Percentiles rank a stretch among this genome's conserved stretches.
Conservation (phyloP, 2,329 filamentous ascomycete genomes). For the Penicillium sp. region DNA sequence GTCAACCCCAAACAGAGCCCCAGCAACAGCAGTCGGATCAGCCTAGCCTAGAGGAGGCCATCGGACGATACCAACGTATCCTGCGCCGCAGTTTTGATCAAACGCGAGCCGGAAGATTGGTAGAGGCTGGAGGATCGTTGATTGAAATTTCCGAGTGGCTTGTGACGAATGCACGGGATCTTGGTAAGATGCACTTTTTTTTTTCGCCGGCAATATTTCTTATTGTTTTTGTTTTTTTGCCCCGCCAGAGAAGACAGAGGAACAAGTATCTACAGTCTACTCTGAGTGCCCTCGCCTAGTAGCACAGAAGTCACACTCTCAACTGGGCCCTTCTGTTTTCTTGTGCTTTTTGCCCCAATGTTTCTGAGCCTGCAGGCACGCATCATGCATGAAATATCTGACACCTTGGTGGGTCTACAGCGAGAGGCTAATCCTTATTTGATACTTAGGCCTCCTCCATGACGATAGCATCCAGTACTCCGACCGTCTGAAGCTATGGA, state of each 20-base stretch:
- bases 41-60: conserved; percentile 62
- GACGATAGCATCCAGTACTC: conserved; percentile 75
- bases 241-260: not conserved
- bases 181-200: conserved; percentile 55
- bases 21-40: conserved; percentile 24
- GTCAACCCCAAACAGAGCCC: conserved; percentile 22
- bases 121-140: conserved; percentile 58
- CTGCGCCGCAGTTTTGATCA: conserved; percentile 67
- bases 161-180: conserved; percentile 61
- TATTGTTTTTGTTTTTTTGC: conserved; percentile 8
- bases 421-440: conserved; percentile 23
- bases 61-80: conserved; percentile 58
- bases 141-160: conserved; percentile 66
- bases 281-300: conserved; percentile 2
- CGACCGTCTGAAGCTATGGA: conserved; percentile 82
- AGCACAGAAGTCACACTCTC: conserved; percentile 14
- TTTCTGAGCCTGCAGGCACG: conserved; percentile 11
- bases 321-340: conserved; percentile 14
- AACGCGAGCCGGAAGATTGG: conserved; percentile 61
- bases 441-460: conserved; percentile 68
- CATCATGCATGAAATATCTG: conserved; percentile 18
- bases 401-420: not conserved
- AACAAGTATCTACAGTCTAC: not conserved
- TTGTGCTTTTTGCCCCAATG: not conserved
- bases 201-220: conserved; percentile 23